phyloP scores from a whole-genome alignment of 768 basidiomycete species.

The Phanerochaete sordida region DNA sequence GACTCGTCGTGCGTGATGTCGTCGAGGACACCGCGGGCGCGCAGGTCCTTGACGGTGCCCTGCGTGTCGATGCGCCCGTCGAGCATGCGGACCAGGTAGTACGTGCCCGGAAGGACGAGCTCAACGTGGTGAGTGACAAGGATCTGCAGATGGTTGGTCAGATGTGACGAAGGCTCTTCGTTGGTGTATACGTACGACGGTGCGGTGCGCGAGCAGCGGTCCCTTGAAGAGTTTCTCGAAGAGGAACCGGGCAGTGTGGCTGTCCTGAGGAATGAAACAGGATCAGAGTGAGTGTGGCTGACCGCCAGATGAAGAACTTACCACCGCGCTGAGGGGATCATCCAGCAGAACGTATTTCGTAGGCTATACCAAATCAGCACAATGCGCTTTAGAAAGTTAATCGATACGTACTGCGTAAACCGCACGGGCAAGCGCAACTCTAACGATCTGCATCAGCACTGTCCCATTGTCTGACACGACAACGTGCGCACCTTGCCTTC shows the following conservation, averaged over 20 bases:
- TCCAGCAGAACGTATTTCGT: slow-evolving; percentile 61
- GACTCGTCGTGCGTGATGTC: slow-evolving; percentile 52
- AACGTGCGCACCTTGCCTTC: slow-evolving; percentile 57
- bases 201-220: slow-evolving; percentile 60
- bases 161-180: background rate
- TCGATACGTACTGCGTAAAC: slow-evolving; percentile 53
- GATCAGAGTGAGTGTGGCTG: background rate
- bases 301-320: slow-evolving; percentile 31
- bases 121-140: slow-evolving; percentile 85
- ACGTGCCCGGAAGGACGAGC: slow-evolving; percentile 68
- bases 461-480: background rate
- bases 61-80: slow-evolving; percentile 79
- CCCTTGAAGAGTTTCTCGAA: slow-evolving; percentile 66
- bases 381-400: background rate
- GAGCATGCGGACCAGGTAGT: slow-evolving; percentile 74
- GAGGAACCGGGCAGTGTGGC: slow-evolving; percentile 61
- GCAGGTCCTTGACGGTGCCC: slow-evolving; percentile 64
- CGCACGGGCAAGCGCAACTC: slow-evolving; percentile 80
- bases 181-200: slow-evolving; percentile 46
- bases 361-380: slow-evolving; percentile 10
- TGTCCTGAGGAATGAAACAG: slow-evolving; percentile 41
- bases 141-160: slow-evolving; percentile 36
- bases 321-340: slow-evolving; percentile 80
- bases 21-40: slow-evolving; percentile 57
- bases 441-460: slow-evolving; percentile 17